phyloP scores from a whole-genome alignment of 2,329 filamentous ascomycete genomes.

The Pyrenophora teres region DNA sequence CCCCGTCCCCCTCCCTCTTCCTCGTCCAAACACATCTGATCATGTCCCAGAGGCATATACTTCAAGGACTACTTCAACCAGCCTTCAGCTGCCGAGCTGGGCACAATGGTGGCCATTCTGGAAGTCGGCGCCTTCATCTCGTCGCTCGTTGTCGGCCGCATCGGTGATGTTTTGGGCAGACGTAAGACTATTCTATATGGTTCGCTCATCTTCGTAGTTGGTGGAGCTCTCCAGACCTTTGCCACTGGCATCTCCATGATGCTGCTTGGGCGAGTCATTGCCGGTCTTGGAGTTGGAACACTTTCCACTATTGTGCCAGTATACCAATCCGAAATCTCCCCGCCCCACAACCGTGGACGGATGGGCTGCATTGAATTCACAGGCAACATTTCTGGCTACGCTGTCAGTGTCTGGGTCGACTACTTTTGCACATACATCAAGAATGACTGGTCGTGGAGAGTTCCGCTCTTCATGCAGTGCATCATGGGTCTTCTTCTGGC shows the following conservation, averaged over 20 bases:
- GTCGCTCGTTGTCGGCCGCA: conserved; percentile 80
- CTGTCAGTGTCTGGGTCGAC: conserved; percentile 97
- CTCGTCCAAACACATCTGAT: conserved; percentile 29
- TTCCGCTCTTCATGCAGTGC: conserved; percentile 91
- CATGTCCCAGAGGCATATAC: conserved; percentile 69
- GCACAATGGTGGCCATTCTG: conserved; percentile 96
- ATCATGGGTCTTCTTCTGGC: conserved; percentile 88
- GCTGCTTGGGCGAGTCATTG: conserved; percentile 59
- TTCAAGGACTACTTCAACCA: conserved; percentile 94
- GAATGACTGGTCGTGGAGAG: conserved; percentile 83
- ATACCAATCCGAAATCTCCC: conserved; percentile 68
- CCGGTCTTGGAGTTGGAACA: conserved; percentile 57
- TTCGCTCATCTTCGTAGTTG: conserved; percentile 82
- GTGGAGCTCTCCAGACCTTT: conserved; percentile 82
- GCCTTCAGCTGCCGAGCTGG: conserved; percentile 83
- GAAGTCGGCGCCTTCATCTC: conserved; percentile 92
- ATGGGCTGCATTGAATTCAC: conserved; percentile 98
- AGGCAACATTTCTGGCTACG: conserved; percentile 94
- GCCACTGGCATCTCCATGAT: conserved; percentile 88
- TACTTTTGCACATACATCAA: conserved; percentile 94
- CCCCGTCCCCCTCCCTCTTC: conserved; percentile 24
- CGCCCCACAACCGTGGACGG: conserved; percentile 93
- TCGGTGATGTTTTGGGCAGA: conserved; percentile 90
- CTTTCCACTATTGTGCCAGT: conserved; percentile 58
- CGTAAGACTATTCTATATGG: conserved; percentile 91